Percentiles rank a stretch among this genome's conserved stretches.
phyloP scores from a whole-genome alignment of 2,329 filamentous ascomycete genomes.

The Apiospora koreana region DNA sequence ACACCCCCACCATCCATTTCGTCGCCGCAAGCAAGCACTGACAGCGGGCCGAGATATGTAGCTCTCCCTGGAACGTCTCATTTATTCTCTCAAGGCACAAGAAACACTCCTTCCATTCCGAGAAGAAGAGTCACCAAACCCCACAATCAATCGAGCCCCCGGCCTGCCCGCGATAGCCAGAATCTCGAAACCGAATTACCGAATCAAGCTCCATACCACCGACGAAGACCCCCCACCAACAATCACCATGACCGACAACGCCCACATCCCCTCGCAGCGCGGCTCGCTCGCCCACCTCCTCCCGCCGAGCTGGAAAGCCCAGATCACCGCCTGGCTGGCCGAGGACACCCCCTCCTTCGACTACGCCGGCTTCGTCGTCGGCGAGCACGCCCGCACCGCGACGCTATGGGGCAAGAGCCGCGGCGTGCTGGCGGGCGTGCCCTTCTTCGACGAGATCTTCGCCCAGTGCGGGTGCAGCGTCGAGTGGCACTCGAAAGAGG shows the following conservation, averaged over 20 bases:
- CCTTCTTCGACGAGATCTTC: conserved; percentile 96
- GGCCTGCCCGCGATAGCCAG: no score
- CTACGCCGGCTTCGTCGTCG: conserved; percentile 96
- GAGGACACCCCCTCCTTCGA: conserved; percentile 97
- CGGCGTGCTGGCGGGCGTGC: conserved; percentile 85
- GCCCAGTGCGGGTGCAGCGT: conserved; percentile 87
- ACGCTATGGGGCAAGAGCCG: conserved; percentile 70
- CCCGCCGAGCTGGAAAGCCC: conserved; percentile 79
- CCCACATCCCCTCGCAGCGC: conserved; percentile 33
- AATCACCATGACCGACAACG: conserved; percentile 10
- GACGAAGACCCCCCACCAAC: not conserved
- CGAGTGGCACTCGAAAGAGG: conserved; percentile 83
- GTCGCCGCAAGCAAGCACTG: not conserved
- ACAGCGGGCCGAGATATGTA: not conserved
- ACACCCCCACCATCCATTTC: not conserved
- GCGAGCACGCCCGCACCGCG: conserved; percentile 63
- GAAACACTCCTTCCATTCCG: not conserved
- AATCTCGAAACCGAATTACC: not conserved
- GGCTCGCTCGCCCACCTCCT: conserved; percentile 68
- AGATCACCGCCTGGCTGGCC: conserved; percentile 82
- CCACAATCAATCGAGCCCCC: not conserved
- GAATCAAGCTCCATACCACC: not conserved
- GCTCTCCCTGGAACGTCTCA: not conserved
- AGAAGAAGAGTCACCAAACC: not conserved
- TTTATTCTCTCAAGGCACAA: not conserved